A percentile compares a stretch with the other conserved stretches of the same genome.
These are phyloP conservation scores for Pseudomonodictys pantanalensis DNA, from an alignment of 495 filamentous ascomycete genomes.

Conservation along the genomic window DNA sequence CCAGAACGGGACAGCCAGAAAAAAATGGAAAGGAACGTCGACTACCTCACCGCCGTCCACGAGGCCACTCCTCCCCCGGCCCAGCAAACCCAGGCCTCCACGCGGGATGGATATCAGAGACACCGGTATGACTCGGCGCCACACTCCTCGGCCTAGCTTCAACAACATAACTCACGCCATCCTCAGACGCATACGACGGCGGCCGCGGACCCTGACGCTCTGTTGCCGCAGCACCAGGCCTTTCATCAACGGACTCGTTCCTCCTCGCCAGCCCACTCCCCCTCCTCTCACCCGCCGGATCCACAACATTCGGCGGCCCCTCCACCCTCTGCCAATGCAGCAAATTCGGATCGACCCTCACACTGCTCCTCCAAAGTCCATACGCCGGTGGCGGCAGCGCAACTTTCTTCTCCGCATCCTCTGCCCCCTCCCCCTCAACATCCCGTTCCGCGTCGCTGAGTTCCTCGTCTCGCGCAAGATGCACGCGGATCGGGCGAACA, in stretches of 20 bases:
- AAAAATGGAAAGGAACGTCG: no score
- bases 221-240: background rate
- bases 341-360: slow-evolving; percentile 75
- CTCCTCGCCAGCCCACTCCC: slow-evolving; percentile 1
- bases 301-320: slow-evolving; percentile 45
- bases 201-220: slow-evolving; percentile 47
- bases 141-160: slow-evolving; percentile 56
- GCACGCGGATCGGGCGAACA: slow-evolving; percentile 39
- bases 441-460: slow-evolving; percentile 14
- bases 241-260: background rate
- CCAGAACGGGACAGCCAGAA: no score
- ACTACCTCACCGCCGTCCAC: background rate
- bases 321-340: slow-evolving; percentile 73
- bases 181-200: slow-evolving; percentile 68
- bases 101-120: slow-evolving; percentile 33
- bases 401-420: slow-evolving; percentile 48
- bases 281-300: slow-evolving; percentile 21
- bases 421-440: slow-evolving; percentile 12
- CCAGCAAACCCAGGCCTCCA: slow-evolving; percentile 30
- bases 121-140: slow-evolving; percentile 17
- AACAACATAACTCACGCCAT: slow-evolving; percentile 67
- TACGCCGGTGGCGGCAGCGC: slow-evolving; percentile 74
- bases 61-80: slow-evolving; percentile 12
- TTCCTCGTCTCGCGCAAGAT: slow-evolving; percentile 40
- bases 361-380: slow-evolving; percentile 76